Conservation (phyloP, 768 basidiomycete genomes). For the Suillus luteus region DNA sequence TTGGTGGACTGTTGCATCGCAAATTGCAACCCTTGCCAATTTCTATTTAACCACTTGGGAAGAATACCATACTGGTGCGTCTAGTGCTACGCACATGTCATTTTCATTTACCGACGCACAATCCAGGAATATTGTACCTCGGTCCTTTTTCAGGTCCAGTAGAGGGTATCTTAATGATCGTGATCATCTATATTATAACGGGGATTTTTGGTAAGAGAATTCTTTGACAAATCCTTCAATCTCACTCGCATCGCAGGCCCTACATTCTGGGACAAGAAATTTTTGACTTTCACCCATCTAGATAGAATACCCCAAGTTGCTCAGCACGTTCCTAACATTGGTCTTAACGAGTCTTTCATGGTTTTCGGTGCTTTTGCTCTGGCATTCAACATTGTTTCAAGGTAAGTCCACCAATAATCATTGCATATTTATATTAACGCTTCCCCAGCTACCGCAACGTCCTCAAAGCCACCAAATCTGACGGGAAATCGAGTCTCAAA, state of each 20-base stretch:
- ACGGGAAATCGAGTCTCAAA: slow-evolving; percentile 41
- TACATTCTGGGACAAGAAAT: slow-evolving; percentile 74
- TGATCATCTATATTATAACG: slow-evolving; percentile 72
- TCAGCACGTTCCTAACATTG: slow-evolving; percentile 59
- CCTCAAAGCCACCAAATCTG: slow-evolving; percentile 51
- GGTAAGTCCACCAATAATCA: slow-evolving; percentile 38
- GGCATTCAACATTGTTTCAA: slow-evolving; percentile 76
- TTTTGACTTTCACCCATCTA: slow-evolving; percentile 60
- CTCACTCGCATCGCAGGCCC: slow-evolving; percentile 52
- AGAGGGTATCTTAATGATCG: slow-evolving; percentile 91
- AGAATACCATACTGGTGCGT: slow-evolving; percentile 83
- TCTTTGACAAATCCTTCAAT: background rate
- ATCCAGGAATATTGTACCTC: slow-evolving; percentile 80
- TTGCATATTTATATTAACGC: slow-evolving; percentile 10
- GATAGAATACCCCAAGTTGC: slow-evolving; percentile 51
- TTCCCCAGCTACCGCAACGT: slow-evolving; percentile 76
- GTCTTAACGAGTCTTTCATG: slow-evolving; percentile 89
- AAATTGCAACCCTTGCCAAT: slow-evolving; percentile 66
- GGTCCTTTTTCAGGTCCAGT: slow-evolving; percentile 95
- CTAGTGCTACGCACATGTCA: background rate
- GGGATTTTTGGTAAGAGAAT: slow-evolving; percentile 65
- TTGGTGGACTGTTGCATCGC: slow-evolving; percentile 96
- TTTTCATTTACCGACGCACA: background rate
- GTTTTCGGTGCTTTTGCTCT: slow-evolving; percentile 70
- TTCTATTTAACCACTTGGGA: slow-evolving; percentile 81